These are phyloP conservation scores for Euphorbia celastroides DNA, from an alignment of 441 rosid species.

Conservation along the genomic window DNA sequence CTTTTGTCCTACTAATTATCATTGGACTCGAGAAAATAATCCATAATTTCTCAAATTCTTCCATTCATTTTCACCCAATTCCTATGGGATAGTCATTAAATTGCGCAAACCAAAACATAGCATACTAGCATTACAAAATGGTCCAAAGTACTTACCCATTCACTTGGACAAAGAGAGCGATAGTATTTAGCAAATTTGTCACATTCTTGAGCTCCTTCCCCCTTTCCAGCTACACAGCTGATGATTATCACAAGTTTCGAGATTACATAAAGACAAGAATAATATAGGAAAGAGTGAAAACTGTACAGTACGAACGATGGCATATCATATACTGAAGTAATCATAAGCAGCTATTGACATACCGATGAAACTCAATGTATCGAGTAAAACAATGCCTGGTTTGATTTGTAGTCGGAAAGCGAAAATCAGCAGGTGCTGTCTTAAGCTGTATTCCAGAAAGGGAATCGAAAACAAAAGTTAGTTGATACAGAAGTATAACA, in stretches of 20 bases:
- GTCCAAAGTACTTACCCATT: constrained; percentile 64
- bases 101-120: too few species aligned
- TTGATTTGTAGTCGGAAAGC: constrained; percentile 94
- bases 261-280: neutral
- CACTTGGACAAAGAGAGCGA: constrained; percentile 91
- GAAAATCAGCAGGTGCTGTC: constrained; percentile 97
- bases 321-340: neutral
- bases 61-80: too few species aligned
- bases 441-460: constrained; percentile 52
- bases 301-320: neutral
- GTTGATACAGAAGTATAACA: too few species aligned
- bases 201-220: constrained; percentile 88
- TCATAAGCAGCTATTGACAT: constrained; percentile 13
- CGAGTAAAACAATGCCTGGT: constrained; percentile 94
- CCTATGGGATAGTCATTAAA: too few species aligned
- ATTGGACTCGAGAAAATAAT: too few species aligned
- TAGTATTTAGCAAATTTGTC: constrained; percentile 88
- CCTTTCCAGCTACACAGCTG: constrained; percentile 90
- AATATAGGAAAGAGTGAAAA: neutral
- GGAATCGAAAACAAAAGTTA: constrained; percentile 16
- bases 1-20: too few species aligned
- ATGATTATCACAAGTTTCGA: constrained; percentile 17
- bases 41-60: too few species aligned
- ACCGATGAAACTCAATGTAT: constrained; percentile 92
- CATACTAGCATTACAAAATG: too few species aligned